Evolutionary conservation across 305 asterid species (phyloP).

Genomic region (Rubia balearica): DNA sequence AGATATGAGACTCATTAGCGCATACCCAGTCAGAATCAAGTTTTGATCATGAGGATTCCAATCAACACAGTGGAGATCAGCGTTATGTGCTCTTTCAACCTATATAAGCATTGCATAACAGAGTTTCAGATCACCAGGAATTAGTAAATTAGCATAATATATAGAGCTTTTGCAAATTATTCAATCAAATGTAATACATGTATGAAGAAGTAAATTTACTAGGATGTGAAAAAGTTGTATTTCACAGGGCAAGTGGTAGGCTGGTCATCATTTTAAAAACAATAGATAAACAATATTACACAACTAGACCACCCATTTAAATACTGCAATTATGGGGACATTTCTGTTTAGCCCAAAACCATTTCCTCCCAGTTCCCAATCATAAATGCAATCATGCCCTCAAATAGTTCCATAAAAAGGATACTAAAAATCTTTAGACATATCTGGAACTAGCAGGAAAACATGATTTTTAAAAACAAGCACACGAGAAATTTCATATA

Average conservation of each 20-base stretch:
- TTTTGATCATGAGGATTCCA: conserved; percentile 92
- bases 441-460: not conserved
- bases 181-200: not conserved
- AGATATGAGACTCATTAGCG: not conserved
- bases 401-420: not conserved
- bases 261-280: not conserved
- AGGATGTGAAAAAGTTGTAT: not conserved
- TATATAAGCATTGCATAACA: conserved; percentile 14
- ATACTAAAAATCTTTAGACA: not conserved
- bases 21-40: conserved; percentile 90
- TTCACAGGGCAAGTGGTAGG: not conserved
- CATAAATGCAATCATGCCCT: not conserved
- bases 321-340: not conserved
- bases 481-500: not conserved
- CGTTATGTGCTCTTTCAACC: conserved; percentile 95
- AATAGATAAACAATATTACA: not conserved
- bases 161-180: not conserved
- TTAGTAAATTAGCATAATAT: not conserved
- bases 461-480: not conserved
- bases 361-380: not conserved
- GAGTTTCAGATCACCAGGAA: conserved; percentile 1
- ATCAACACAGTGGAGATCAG: conserved; percentile 98
- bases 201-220: not conserved
- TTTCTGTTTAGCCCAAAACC: not conserved
- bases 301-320: conserved; percentile 1